Evolutionary conservation across 176 grass and related monocot species (phyloP), one percentile per base, ranked within the genome.

Genomic region (Aegilops speltoides): DNA sequence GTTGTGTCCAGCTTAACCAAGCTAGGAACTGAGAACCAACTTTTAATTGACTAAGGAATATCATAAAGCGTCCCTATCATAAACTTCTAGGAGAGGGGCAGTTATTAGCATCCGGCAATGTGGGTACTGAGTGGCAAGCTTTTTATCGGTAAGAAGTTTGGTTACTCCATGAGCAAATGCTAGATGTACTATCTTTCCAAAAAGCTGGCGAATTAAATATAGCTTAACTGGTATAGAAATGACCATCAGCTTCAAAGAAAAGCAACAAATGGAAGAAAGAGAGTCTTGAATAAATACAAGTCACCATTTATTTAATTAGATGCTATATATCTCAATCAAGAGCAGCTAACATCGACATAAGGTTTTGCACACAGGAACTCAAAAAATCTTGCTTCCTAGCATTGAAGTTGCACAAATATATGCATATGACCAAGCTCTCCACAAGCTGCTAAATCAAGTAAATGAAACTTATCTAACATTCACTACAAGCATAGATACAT

Each of bases 121-220:
- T 62, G 33, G 23, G n/a, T 62, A 63, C 8, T 13, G 2, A 79
- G 52, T 78, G 52, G 11, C 60, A 38, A 79, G 56, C 20, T 9
- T 79, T 62, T 16, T 62, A 62, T 62, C 20, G 2, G 25, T 77
- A 54, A 20, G 2, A 22, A 56, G 50, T 46, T 74, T 48, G 23
- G 7, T 77, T 77, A 48, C 73, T 77, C 73, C 45, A 32, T 9
- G 16, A 77, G 77, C 76, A 79, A 62, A 62, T 79, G 77, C 22
- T 62, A 79, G 22, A 79, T 63, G 56, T n/a, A 25, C 77, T 32
- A 33, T 62, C 20, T 62, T 38, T 62, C 31, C 33, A 45, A 4
- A 16, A 62, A 63, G 59, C 13, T 63, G 22, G 52, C 9, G 22
- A 63, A 63, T 62, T 79, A 79, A n/a, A 79, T 46, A 52, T 76